Base-by-base conservation (phyloP, 805 yeast genomes). In the Blastobotrys muscicola region DNA sequence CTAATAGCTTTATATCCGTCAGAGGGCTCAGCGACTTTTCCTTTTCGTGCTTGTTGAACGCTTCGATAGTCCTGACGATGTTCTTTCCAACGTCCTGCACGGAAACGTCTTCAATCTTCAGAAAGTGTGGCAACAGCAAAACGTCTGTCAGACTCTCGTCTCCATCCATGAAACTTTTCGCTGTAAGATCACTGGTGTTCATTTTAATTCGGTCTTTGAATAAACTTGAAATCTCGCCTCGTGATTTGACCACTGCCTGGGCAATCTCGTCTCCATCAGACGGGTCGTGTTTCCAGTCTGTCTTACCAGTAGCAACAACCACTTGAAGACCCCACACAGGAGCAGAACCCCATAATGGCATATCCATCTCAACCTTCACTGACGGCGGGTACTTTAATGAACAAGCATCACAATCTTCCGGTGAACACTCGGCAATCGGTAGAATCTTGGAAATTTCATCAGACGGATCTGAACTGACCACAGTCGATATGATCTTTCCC, bases 221-320 rank as follows among this genome's bases (percentile, higher is more conserved):
- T 39, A 3, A 39, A 41, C 8, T 20, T 4, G 26, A 20, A 6
- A 20, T 20, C 6, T 20, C 26, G 26, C 26, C 26, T 4, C 26
- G 26, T 6, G 26, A 20, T 6, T 20, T 20, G 26, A 20, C 26
- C 26, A 20, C 26, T 4, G 26, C 26, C 26, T 20, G 26, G 26
- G 26, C 26, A 20, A 20, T 20, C 26, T 67, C 62, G 16, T 56
- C 42, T 29, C 71, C 74, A 8, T 69, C 66, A 7, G 71, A 68
- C 2, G 95, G 85, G 55, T 83, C 83, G 48, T 76, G 90, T 11
- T 64, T 67, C 98, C 98, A 90, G 61, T 90, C 94, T 0, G 74
- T 58, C 51, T 79, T 78, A 8, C 92, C 94, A 0, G 97, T 87
- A 2, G 95, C 82, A 0, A 89, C 79, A 30, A 90, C 64, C 15